These are phyloP conservation scores for Straminergon stramineum DNA, from an alignment of 225 moss, liverwort and hornwort species.

Conservation along the genomic window DNA sequence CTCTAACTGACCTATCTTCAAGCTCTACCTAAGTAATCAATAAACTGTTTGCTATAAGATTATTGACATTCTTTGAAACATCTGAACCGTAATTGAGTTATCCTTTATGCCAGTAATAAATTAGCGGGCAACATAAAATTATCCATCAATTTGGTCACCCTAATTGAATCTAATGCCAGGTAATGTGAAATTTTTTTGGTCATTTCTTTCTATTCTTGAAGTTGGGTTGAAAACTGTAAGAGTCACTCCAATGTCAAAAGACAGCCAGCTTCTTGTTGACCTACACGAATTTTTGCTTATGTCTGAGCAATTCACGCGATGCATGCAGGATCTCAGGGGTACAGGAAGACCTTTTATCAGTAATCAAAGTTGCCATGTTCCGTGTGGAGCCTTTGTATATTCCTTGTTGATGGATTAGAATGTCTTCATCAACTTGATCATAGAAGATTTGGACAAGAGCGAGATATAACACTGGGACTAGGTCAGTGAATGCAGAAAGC, in stretches of 20 bases:
- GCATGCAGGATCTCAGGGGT: not conserved
- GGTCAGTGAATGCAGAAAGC: not conserved
- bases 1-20: not conserved
- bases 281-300: not conserved
- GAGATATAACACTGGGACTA: not conserved
- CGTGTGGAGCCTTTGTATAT: not conserved
- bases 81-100: not conserved
- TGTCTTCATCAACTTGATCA: not conserved
- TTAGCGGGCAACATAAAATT: not conserved
- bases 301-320: not conserved
- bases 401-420: not conserved
- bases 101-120: not conserved
- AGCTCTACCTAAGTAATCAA: not conserved
- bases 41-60: not conserved
- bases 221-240: not conserved
- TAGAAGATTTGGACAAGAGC: not conserved
- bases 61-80: not conserved
- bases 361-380: not conserved
- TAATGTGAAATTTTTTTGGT: not conserved
- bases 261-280: not conserved
- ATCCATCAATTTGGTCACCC: not conserved
- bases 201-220: not conserved
- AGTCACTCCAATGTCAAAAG: not conserved
- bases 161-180: not conserved
- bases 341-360: not conserved